Conservation (phyloP, 257 asterid genomes). For the Nicotiana knightiana region DNA sequence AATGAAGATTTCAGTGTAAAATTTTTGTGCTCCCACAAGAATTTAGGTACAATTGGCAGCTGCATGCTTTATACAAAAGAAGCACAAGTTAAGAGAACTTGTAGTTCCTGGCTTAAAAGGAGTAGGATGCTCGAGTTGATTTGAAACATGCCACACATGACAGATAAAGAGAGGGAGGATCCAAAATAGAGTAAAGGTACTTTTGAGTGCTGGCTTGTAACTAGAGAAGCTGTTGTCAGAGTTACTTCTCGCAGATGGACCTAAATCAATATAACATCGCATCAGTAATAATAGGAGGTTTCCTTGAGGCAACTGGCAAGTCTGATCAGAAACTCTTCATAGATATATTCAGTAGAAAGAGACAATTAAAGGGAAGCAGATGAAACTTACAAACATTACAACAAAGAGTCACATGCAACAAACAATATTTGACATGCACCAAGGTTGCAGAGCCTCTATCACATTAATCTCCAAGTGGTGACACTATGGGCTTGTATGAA, state of each 20-base stretch:
- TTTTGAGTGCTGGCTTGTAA: neutral
- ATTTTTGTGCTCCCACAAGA: neutral
- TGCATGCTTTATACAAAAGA: neutral
- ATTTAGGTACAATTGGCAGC: neutral
- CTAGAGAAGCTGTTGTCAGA: neutral
- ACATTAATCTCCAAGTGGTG: neutral
- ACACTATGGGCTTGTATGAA: neutral
- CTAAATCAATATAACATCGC: neutral
- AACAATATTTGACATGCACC: neutral
- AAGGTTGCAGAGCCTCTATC: neutral
- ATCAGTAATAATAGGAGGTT: slow-evolving; percentile 3
- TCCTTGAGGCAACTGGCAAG: neutral
- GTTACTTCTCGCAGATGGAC: neutral
- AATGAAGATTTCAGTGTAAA: neutral
- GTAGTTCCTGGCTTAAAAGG: neutral
- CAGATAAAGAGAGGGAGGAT: neutral
- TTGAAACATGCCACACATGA: neutral
- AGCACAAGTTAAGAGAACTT: neutral
- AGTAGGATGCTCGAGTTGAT: neutral
- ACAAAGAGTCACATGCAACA: neutral
- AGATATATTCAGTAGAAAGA: neutral
- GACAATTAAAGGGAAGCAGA: neutral
- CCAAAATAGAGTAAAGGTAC: neutral
- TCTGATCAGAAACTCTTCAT: neutral
- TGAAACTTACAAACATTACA: neutral